Base-by-base conservation (phyloP, 108 stramenopile species). In the Cyclotella kingstonii region DNA sequence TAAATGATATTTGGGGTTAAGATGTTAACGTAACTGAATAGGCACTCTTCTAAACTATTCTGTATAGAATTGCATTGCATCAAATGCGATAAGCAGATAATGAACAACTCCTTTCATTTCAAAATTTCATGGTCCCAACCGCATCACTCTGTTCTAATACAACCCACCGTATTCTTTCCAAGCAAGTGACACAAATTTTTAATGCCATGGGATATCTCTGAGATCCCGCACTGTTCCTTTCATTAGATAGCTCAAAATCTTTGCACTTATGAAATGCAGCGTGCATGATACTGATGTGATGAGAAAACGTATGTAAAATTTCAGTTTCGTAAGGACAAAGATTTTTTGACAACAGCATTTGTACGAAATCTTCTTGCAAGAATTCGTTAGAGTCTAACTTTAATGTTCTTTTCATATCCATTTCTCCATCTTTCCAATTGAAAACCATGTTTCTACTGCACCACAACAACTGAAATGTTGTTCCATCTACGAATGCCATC, bases 401-500 rank as follows among this genome's bases (percentile, higher is more conserved):
- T 30, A 51, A 30, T 27, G 49, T 2, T 51, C 5, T 11, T 29
- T 51, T 29, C 15, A 30, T 28, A 8, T 8, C n/a, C 14, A 28
- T 17, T 15, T 1, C 14, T 0, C 19, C 49, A 19, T 51, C 1
- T 28, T 28, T 9, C 49, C 49, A 51, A 5, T 8, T 14, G 28
- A 51, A 11, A 14, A 29, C 31, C 49, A 51, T 30, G n/a, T 9
- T 51, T 51, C 26, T 51, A 5, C 31, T 30, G 49, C 2, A 1
- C 8, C 28, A 3, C 31, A 27, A 6, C 28, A 64, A 41, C 19
- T 22, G 51, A 53, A 64, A 33, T 39, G 40, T 64, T 5, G 63
- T 53, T 17, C 63, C 63, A 48, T 64, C 63, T 2, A 31, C 51
- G 25, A 53, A 64, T 31, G 36, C 42, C 19, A 42, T 35, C 31